Conservation (phyloP, 139 green algal genomes). For the Chloropicon primus region DNA sequence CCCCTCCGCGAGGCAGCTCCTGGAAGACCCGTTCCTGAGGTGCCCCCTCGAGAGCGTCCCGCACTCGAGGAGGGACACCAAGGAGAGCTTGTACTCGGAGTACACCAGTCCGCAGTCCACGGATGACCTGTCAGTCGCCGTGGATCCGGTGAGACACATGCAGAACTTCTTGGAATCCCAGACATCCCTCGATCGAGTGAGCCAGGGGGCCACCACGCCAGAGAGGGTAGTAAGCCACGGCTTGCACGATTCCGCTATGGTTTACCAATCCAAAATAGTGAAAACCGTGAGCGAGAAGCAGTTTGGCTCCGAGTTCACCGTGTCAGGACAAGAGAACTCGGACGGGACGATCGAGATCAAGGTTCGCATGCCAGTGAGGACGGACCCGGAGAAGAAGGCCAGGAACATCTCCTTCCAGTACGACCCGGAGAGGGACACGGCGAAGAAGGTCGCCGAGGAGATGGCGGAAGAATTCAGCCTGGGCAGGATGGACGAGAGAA, state of each 20-base stretch:
- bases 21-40: neutral
- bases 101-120: neutral
- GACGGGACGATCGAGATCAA: neutral
- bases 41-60: neutral
- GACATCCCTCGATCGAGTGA: no score
- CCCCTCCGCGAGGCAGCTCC: neutral
- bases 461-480: neutral
- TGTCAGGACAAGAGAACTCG: neutral
- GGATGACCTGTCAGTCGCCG: neutral
- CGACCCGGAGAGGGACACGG: neutral
- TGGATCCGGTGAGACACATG: neutral
- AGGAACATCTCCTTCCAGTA: neutral
- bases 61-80: neutral
- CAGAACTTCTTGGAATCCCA: neutral
- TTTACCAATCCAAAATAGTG: neutral
- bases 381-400: neutral
- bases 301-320: neutral
- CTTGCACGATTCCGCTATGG: neutral
- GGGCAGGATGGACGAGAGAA: neutral
- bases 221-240: no score
- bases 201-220: no score
- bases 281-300: neutral
- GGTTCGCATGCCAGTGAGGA: neutral
- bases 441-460: neutral
- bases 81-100: neutral